These are phyloP conservation scores for Meyerozyma sp. DNA, from an alignment of 1,139 yeast genomes.

Conservation along the genomic window DNA sequence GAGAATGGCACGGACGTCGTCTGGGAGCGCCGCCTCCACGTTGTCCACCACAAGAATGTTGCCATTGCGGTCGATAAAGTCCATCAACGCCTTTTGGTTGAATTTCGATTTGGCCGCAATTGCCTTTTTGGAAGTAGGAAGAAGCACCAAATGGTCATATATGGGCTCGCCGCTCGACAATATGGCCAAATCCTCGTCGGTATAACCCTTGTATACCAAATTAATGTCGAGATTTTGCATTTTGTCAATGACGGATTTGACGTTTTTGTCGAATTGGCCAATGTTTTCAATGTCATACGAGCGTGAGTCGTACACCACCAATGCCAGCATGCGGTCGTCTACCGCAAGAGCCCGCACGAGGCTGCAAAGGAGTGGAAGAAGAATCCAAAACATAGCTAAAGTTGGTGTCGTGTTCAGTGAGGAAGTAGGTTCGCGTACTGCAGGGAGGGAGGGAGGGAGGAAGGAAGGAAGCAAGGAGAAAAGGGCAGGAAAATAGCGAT, in stretches of 20 bases:
- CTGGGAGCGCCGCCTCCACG: conserved; percentile 43
- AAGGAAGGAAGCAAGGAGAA: not conserved
- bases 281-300: conserved; percentile 17
- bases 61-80: conserved; percentile 64
- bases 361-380: not conserved
- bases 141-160: conserved; percentile 29
- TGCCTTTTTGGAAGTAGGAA: conserved; percentile 35
- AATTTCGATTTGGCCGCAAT: conserved; percentile 26
- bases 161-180: conserved; percentile 21
- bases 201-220: conserved; percentile 22
- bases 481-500: not conserved
- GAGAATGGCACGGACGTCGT: conserved; percentile 60
- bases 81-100: conserved; percentile 28
- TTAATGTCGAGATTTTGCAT: conserved; percentile 16
- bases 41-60: conserved; percentile 65
- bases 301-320: conserved; percentile 30
- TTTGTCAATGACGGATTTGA: conserved; percentile 16
- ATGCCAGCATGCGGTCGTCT: conserved; percentile 11
- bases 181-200: conserved; percentile 17
- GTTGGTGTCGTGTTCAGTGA: conserved; percentile 1
- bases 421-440: not conserved
- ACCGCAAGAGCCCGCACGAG: not conserved
- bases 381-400: not conserved
- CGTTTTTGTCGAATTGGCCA: conserved; percentile 12
- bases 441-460: not conserved